Evolutionary conservation across 805 yeast genomes (phyloP), one percentile per base, ranked within the genome.

Genomic region (Ogataea degrootiae): DNA sequence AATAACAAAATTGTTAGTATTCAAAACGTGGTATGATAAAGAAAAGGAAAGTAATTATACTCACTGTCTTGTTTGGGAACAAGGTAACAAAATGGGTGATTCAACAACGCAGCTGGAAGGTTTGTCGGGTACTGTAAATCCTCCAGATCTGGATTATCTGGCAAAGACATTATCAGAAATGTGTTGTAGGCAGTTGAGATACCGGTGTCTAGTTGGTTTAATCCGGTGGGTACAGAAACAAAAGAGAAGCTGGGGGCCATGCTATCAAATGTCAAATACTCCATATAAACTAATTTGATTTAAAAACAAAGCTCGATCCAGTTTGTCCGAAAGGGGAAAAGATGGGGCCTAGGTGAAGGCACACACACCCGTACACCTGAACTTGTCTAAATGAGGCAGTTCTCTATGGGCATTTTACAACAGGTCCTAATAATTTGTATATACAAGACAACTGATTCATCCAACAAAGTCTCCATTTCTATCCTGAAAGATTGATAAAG

Each of bases 41-140:
- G 33, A 42, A 36, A 36, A 41, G 21, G 31, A 33, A 17, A 12
- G 42, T 34, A n/a, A 7, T 16, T 33, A 35, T 40, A 65, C 73
- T 49, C 53, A 71, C 72, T 48, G 39, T 62, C 66, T 44, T 72
- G 75, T 2, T 62, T 65, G 2, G 78, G 78, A 2, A 71, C 55
- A 15, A 73, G 51, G 41, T 62, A 70, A 17, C 65, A 59, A 42
- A 73, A 44, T 0, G 77, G 76, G 22, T 54, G 58, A 26, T 47
- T 51, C 12, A 55, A 43, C 39, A 65, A 44, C 2, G 62, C 60
- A 11, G 61, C 53, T 4, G 54, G 49, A 21, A 62, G 51, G 39
- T 49, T 49, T 5, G 29, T 47, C 23, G 55, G 57, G 16, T 42
- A 35, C 23, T n/a, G 19, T 21, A 26, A 29, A 29, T 12, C 15